A percentile compares a stretch with the other conserved stretches of the same genome.
Evolutionary conservation across 2,329 filamentous ascomycete species (phyloP).

Genomic region (Cercospora sesami): DNA sequence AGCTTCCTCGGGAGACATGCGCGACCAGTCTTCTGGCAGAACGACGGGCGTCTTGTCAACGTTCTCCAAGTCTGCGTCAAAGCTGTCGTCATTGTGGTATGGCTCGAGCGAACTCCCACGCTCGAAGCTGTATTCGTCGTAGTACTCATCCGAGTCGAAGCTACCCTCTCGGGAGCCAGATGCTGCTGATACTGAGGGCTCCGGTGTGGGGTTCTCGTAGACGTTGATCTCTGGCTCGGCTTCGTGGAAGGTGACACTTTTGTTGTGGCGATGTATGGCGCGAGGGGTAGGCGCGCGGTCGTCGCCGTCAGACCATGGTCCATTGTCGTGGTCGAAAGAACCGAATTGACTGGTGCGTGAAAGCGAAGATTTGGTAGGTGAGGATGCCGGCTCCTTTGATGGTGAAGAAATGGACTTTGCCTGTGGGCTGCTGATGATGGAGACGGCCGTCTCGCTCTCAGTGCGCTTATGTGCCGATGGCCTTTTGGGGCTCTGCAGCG

Average conservation of each 20-base stretch:
- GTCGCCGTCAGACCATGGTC: constrained; percentile 65
- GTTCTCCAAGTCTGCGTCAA: constrained; percentile 92
- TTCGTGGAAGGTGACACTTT: constrained; percentile 95
- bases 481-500: constrained; percentile 34
- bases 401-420: constrained; percentile 32
- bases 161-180: constrained; percentile 90
- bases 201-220: constrained; percentile 96
- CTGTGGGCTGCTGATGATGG: constrained; percentile 55
- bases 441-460: constrained; percentile 63
- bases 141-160: constrained; percentile 76
- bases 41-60: constrained; percentile 97
- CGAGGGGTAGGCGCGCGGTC: constrained; percentile 63
- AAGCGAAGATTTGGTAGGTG: constrained; percentile 87
- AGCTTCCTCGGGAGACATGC: constrained; percentile 66
- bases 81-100: constrained; percentile 65
- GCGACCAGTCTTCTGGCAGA: constrained; percentile 93
- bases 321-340: constrained; percentile 39
- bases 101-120: constrained; percentile 59
- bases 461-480: constrained; percentile 42
- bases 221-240: constrained; percentile 94
- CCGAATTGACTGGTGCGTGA: constrained; percentile 65
- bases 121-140: constrained; percentile 65
- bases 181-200: constrained; percentile 79
- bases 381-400: constrained; percentile 66
- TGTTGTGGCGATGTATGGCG: constrained; percentile 77